A percentile compares a stretch with the other conserved stretches of the same genome.
Conservation (phyloP, 805 yeast species). For the Tetrapisispora fleetii region DNA sequence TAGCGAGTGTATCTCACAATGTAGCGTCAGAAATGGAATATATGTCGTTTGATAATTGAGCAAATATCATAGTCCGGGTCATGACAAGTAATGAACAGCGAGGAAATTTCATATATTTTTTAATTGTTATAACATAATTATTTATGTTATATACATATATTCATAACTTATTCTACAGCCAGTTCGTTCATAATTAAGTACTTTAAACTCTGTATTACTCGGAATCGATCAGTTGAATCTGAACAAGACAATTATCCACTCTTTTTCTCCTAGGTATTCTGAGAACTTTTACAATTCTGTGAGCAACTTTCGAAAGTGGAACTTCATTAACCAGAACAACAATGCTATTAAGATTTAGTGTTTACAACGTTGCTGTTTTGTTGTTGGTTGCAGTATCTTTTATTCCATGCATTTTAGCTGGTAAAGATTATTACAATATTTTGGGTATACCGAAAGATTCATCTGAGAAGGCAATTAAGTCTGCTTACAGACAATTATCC, state of each 20-base stretch:
- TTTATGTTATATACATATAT: no score
- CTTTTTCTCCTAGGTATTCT: no score
- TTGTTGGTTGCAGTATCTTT: background rate
- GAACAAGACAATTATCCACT: no score
- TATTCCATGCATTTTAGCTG: constrained; percentile 15
- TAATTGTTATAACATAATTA: background rate
- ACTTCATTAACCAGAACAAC: background rate
- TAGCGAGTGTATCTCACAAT: no score
- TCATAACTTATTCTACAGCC: background rate
- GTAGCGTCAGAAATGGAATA: no score
- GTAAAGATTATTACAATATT: constrained; percentile 44
- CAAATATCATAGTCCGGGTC: background rate
- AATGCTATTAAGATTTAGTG: background rate
- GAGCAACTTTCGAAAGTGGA: background rate
- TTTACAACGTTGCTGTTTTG: background rate
- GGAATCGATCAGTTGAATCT: no score
- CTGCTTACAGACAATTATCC: constrained; percentile 72
- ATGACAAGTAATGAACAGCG: background rate
- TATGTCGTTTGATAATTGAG: background rate
- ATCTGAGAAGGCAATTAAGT: constrained; percentile 69
- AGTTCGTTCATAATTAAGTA: background rate
- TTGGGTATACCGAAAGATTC: constrained; percentile 66
- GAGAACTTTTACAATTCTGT: no score
- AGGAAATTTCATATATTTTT: background rate
- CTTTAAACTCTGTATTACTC: no score